Percentiles rank a stretch among this genome's conserved stretches.
Evolutionary conservation across 2,329 filamentous ascomycete species (phyloP).

Genomic region (Didymosphaeria variabile): DNA sequence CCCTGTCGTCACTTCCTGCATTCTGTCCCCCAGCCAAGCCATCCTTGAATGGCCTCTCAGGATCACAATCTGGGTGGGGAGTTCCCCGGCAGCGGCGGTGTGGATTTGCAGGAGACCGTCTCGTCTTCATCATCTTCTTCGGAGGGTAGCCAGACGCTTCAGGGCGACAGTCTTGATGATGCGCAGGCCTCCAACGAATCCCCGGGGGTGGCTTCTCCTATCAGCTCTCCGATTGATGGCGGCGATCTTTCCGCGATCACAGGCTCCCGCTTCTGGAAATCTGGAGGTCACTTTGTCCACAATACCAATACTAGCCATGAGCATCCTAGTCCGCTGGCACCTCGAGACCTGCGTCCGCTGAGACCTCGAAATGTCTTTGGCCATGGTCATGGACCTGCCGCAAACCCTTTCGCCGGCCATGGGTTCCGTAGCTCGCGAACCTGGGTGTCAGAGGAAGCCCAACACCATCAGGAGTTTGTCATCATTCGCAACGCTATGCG

Average conservation of each 20-base stretch:
- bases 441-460: constrained; percentile 38
- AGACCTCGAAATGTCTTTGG: constrained; percentile 12
- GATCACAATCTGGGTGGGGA: background rate
- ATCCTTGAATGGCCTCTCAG: constrained; percentile 13
- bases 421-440: constrained; percentile 30
- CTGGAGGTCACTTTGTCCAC: background rate
- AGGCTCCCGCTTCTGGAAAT: constrained; percentile 12
- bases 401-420: constrained; percentile 12
- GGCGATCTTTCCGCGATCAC: constrained; percentile 1
- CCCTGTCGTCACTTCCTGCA: background rate
- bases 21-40: background rate
- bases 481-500: constrained; percentile 47
- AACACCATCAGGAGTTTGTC: constrained; percentile 38
- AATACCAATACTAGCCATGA: constrained; percentile 2
- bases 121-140: constrained; percentile 13
- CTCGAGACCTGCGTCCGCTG: constrained; percentile 5
- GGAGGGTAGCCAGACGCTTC: constrained; percentile 14
- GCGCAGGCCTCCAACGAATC: background rate
- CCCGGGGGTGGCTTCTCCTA: background rate
- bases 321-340: background rate
- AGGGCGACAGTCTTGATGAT: constrained; percentile 10
- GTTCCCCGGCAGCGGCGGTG: background rate
- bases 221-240: constrained; percentile 1
- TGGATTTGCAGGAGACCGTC: background rate
- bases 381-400: constrained; percentile 14